Base-by-base conservation (phyloP, 495 filamentous ascomycete genomes). In the Hyaloscypha variabilis region DNA sequence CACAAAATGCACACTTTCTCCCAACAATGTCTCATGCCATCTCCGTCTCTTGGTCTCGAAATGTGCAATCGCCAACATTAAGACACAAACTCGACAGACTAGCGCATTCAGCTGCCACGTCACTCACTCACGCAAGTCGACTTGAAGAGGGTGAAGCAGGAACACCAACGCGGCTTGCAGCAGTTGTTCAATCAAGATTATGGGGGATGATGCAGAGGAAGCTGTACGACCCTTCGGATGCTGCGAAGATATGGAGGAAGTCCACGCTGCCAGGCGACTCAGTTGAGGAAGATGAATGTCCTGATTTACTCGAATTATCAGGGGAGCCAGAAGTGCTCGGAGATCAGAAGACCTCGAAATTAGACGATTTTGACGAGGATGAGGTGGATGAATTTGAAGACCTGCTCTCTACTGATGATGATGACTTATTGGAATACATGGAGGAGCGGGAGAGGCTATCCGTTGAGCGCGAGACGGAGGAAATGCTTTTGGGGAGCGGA, bases 181-280 rank as follows among this genome's bases (percentile, higher is more conserved):
- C 39, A 29, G 62, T 67, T 11, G 58, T 66, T 23, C 58, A 68
- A 26, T 49, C 39, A 2, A 53, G 54, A n/a, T 5, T 69, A 28
- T 72, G 70, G 70, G 34, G 24, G 3, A 72, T 69, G 67, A 69
- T 69, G 65, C 64, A 68, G n/a, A 55, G 46, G 30, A 60, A 63
- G 8, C 24, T 72, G n/a, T 66, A 57, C 21, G 61, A 72, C 36
- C 21, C 60, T 8, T 39, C 54, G 17, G 51, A 28, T 11, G 24
- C 21, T 0, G 60, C 50, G 25, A 65, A 62, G 31, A 19, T 65
- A 25, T 64, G 30, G 60, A 42, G 29, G 13, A 39, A 42, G n/a
- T 26, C 29, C 13, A 6, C 60, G 3, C 10, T 8, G 52, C n/a
- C 51, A n/a, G 25, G 24, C 14, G 30, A 4, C 25, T 11, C 10